A percentile compares a stretch with the other conserved stretches of the same genome.
phyloP scores from a whole-genome alignment of 805 yeast species.

The Candida odintsovae region DNA sequence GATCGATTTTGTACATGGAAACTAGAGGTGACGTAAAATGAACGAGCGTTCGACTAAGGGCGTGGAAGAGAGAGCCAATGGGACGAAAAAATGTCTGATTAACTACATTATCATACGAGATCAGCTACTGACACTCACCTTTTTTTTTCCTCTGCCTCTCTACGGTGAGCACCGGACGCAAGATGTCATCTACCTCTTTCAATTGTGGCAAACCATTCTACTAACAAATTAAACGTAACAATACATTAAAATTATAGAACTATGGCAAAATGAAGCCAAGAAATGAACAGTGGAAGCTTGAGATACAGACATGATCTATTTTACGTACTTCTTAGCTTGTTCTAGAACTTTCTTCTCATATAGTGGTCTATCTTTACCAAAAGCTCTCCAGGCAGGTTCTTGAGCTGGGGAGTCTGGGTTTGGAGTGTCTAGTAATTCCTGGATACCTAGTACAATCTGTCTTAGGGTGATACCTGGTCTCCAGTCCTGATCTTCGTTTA shows the following conservation, averaged over 20 bases:
- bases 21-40: too few species aligned
- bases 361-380: slow-evolving; percentile 54
- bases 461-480: slow-evolving; percentile 92
- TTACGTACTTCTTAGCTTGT: slow-evolving; percentile 72
- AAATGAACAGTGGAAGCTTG: not conserved
- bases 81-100: too few species aligned
- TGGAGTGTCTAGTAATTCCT: slow-evolving; percentile 83
- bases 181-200: not conserved
- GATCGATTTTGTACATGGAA: too few species aligned
- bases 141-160: too few species aligned
- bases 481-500: slow-evolving; percentile 97
- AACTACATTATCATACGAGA: too few species aligned
- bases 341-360: slow-evolving; percentile 76
- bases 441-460: slow-evolving; percentile 87
- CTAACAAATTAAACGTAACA: not conserved
- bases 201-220: not conserved
- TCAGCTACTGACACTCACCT: too few species aligned
- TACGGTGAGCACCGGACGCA: too few species aligned
- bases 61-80: too few species aligned
- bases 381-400: slow-evolving; percentile 92
- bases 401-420: slow-evolving; percentile 97
- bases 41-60: too few species aligned
- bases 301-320: slow-evolving; percentile 12
- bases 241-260: not conserved
- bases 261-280: not conserved